Base-by-base conservation (phyloP, 768 basidiomycete species). In the Dendrothele bispora region DNA sequence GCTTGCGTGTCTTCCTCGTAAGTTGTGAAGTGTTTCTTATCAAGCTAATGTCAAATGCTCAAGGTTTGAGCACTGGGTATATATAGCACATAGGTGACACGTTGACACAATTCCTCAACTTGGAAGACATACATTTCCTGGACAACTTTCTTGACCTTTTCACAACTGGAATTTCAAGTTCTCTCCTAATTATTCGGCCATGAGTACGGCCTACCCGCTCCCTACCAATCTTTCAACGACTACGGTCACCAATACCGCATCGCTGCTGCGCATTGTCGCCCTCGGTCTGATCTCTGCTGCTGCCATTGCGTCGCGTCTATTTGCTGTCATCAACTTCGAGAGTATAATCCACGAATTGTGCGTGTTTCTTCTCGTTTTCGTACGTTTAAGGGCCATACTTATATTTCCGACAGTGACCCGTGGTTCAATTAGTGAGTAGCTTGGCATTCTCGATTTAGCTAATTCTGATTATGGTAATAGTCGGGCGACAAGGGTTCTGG, bases 281-380 rank as follows among this genome's bases (percentile, higher is more conserved):
- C 86, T 99, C 48, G 77, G 80, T 14, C 76, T 95, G 62, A 98
- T 98, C 59, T 93, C 93, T 46, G 93, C 80, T 56, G 93, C 95
- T 60, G 95, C 97, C 20, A 89, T 98, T 61, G 87, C 95, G 27
- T 95, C 94, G 50, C 85, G 97, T 66, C 77, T 98, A 60, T 99
- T 99, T 62, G 95, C 97, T 54, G 97, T 99, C 59, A 74, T 98
- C 53, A 91, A 98, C 58, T 98, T 97, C 65, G 97, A 99, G 74
- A 95, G 93, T 78, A 93, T 99, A 60, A 98, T 99, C 59, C 95
- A 98, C 68, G 97, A 98, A 77, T 98, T 98, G 94, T 97, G 55
- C 58, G 93, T 80, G 0, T 40, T 39, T 15, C 38, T 20, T 43
- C 32, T 26, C 50, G 50, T 8, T 28, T 17, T n/a, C 43, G n/a